Percentiles rank a stretch among this genome's conserved stretches.
These are phyloP conservation scores for Trypanosomatidae sp. DNA, from an alignment of 208 protist genomes.

Conservation along the genomic window DNA sequence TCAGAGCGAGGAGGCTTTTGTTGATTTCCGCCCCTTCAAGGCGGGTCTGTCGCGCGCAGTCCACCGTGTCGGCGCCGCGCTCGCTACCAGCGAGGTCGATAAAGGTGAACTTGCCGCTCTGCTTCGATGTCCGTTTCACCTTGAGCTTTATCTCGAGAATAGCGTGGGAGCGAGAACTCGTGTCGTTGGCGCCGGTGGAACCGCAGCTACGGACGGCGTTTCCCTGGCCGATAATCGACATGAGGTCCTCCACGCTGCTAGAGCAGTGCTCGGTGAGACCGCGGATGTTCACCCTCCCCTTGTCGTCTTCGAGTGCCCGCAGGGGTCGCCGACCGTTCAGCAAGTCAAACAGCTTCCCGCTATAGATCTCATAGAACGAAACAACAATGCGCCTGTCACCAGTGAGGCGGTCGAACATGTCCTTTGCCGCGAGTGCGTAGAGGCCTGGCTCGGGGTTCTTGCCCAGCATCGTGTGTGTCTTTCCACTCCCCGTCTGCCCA, in stretches of 20 bases:
- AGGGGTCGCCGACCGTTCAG: conserved; percentile 69
- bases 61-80: conserved; percentile 74
- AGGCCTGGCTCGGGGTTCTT: conserved; percentile 60
- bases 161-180: conserved; percentile 95
- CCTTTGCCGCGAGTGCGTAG: conserved; percentile 61
- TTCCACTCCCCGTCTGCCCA: conserved; percentile 91
- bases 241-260: conserved; percentile 49
- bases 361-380: conserved; percentile 89
- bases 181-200: conserved; percentile 94
- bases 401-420: conserved; percentile 70
- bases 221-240: conserved; percentile 85
- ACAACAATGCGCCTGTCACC: conserved; percentile 34
- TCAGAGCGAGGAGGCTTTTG: conserved; percentile 85
- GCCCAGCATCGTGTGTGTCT: conserved; percentile 93
- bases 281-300: conserved; percentile 63
- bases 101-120: conserved; percentile 71
- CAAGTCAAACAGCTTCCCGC: conserved; percentile 74
- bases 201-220: conserved; percentile 75
- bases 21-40: conserved; percentile 92
- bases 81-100: conserved; percentile 95
- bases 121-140: conserved; percentile 3
- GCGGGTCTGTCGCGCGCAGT: conserved; percentile 82
- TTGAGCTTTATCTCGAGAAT: conserved; percentile 87
- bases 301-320: conserved; percentile 66
- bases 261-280: conserved; percentile 61